Evolutionary conservation across 148 eudicot genomes (phyloP), one percentile per base, ranked within the genome.

Genomic region (Drosera capensis): DNA sequence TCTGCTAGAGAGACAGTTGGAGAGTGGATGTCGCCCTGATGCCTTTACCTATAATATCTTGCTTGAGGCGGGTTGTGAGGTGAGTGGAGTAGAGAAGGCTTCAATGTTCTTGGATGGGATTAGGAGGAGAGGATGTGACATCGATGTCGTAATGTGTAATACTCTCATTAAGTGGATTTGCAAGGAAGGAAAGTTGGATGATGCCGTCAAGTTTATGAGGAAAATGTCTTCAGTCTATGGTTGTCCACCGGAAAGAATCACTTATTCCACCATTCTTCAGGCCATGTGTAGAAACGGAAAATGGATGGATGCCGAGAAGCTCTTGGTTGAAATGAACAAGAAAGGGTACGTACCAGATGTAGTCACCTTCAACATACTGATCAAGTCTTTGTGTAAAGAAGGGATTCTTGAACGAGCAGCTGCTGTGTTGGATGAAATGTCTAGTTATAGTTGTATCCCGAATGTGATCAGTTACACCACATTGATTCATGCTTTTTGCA

Each of bases 391-490:
- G n/a, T n/a, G n/a, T n/a, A n/a, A n/a, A n/a, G n/a, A n/a, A n/a
- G n/a, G n/a, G n/a, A n/a, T n/a, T n/a, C n/a, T n/a, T n/a, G n/a
- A n/a, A n/a, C n/a, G n/a, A n/a, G n/a, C n/a, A n/a, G n/a, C n/a
- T n/a, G n/a, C n/a, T n/a, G n/a, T n/a, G n/a, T n/a, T n/a, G n/a
- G n/a, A n/a, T n/a, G n/a, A n/a, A n/a, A n/a, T n/a, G n/a, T n/a
- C n/a, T n/a, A n/a, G n/a, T n/a, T n/a, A n/a, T n/a, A n/a, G n/a
- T n/a, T n/a, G n/a, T n/a, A n/a, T n/a, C n/a, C n/a, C 97, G 1
- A 84, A 90, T 75, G 84, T 71, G 23, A 82, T 90, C 51, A 90
- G 81, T 56, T 73, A 73, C 50, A 84, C 84, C 39, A 84, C 75
- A 20, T 58, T 90, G 70, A 48, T 83, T 57, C 71, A 73, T 69